These are phyloP conservation scores for Cardiospermum halicacabum DNA, from an alignment of 345 rosid genomes.

Conservation along the genomic window DNA sequence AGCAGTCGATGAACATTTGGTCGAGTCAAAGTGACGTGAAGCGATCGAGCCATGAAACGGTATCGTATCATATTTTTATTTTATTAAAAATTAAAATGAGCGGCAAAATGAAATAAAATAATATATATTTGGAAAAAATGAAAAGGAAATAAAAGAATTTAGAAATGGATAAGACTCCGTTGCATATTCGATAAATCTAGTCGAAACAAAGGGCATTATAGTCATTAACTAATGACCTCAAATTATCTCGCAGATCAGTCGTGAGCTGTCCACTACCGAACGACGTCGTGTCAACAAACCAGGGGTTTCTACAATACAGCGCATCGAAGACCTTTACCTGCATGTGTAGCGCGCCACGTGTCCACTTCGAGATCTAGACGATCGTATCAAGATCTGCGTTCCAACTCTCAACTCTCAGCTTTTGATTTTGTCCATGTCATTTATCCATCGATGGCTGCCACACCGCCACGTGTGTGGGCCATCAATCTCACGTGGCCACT, in stretches of 20 bases:
- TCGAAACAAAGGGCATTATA: not conserved
- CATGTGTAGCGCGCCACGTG: constrained; percentile 22
- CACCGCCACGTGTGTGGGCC: constrained; percentile 15
- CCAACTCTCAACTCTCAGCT: constrained; percentile 22
- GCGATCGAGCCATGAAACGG: constrained; percentile 1
- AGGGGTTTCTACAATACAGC: not conserved
- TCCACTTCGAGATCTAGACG: constrained; percentile 18
- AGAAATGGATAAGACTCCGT: not conserved
- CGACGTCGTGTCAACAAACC: not conserved
- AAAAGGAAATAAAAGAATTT: not conserved
- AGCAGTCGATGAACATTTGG: not conserved
- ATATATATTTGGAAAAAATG: too few species aligned
- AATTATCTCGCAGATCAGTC: not conserved
- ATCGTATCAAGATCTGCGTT: constrained; percentile 20
- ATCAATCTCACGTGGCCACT: constrained; percentile 12
- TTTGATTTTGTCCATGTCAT: constrained; percentile 48
- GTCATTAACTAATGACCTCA: not conserved
- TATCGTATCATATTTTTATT: too few species aligned
- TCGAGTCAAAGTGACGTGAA: not conserved
- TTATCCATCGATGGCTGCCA: constrained; percentile 1
- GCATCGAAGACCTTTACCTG: constrained; percentile 3
- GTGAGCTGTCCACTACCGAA: not conserved
- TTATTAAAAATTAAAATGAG: too few species aligned
- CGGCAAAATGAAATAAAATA: too few species aligned
- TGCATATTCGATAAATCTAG: not conserved